Evolutionary conservation across 129 eudicot species (phyloP).

Genomic region (Glebionis coronaria): DNA sequence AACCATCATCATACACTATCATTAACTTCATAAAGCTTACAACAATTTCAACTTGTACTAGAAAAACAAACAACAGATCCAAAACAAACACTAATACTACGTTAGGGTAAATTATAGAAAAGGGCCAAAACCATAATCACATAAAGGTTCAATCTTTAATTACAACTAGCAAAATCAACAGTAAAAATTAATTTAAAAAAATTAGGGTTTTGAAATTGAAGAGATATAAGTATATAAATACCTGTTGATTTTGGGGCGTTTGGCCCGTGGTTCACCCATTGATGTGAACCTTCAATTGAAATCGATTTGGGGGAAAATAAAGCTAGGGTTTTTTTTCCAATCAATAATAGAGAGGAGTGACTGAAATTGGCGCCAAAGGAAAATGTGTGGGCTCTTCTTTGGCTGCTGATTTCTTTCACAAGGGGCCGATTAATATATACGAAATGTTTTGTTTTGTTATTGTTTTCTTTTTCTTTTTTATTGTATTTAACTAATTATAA

Average conservation of each 20-base stretch:
- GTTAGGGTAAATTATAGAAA: constrained; percentile 5
- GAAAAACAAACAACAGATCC: no score
- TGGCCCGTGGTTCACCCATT: constrained; percentile 52
- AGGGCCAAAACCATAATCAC: neutral
- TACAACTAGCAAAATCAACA: neutral
- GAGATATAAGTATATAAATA: neutral
- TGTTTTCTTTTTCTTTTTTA: no score
- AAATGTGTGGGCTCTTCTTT: no score
- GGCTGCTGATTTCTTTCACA: neutral
- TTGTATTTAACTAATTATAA: no score
- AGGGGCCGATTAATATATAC: no score
- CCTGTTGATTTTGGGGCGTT: constrained; percentile 70
- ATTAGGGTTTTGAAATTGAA: constrained; percentile 3
- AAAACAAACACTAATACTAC: neutral
- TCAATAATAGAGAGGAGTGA: neutral
- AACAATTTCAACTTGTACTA: neutral
- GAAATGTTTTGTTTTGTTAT: no score
- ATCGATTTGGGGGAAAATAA: no score
- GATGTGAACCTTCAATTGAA: constrained; percentile 13
- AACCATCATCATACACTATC: no score
- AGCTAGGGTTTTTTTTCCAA: constrained; percentile 21
- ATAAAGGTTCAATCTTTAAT: constrained; percentile 15
- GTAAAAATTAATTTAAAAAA: neutral
- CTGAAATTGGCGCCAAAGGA: constrained; percentile 26
- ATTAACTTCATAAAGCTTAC: neutral